Conservation (phyloP, 2,329 filamentous ascomycete species). For the Setomelanomma holmii region DNA sequence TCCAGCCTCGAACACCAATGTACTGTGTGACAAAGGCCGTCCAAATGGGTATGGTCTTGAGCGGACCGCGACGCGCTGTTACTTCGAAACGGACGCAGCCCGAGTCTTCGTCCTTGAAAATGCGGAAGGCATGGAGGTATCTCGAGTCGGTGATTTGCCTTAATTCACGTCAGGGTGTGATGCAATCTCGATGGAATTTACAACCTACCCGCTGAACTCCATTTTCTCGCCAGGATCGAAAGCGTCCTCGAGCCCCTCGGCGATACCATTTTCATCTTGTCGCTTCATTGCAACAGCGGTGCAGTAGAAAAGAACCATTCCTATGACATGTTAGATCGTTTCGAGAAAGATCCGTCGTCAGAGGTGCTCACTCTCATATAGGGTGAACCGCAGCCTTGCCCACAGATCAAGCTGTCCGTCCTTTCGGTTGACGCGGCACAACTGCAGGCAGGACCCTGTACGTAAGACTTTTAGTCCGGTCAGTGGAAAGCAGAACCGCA, state of each 20-base stretch:
- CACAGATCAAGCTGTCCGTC: conserved; percentile 57
- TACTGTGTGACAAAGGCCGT: conserved; percentile 56
- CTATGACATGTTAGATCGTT: conserved; percentile 34
- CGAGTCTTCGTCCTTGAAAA: conserved; percentile 60
- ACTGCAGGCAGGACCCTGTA: conserved; percentile 49
- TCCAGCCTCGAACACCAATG: conserved; percentile 57
- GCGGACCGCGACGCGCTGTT: conserved; percentile 60
- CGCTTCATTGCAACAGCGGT: conserved; percentile 65
- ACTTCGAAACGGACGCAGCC: conserved; percentile 64
- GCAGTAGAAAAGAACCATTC: conserved; percentile 65
- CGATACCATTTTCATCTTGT: conserved; percentile 57
- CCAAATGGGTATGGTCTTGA: conserved; percentile 66
- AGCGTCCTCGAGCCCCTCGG: conserved; percentile 55
- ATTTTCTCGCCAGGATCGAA: conserved; percentile 55
- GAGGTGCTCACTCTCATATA: conserved; percentile 59
- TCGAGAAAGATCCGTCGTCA: not conserved
- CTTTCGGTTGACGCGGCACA: conserved; percentile 48
- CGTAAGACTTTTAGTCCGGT: conserved; percentile 55
- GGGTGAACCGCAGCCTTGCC: conserved; percentile 62
- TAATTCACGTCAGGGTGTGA: too few relatives aligned
- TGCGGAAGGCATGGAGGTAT: conserved; percentile 61
- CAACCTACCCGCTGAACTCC: conserved; percentile 58
- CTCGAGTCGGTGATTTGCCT: conserved; percentile 61
- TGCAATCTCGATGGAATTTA: not conserved
- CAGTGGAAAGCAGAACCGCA: conserved; percentile 58